Evolutionary conservation across 2,329 filamentous ascomycete species (phyloP).

Genomic region (Fusarium guadeloupense): DNA sequence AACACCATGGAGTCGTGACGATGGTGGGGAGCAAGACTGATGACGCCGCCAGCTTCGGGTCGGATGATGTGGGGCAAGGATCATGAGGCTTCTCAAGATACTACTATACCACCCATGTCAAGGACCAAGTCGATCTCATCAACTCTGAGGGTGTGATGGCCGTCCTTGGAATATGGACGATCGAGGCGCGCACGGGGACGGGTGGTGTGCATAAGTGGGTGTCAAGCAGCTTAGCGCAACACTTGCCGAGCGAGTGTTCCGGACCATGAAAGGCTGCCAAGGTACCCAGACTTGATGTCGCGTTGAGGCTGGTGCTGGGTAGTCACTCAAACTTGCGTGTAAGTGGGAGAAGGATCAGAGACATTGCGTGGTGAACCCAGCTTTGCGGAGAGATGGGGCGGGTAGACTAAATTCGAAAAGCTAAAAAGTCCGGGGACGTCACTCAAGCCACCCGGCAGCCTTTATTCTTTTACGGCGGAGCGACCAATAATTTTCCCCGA

Average conservation of each 20-base stretch:
- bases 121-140: slow-evolving; percentile 39
- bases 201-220: slow-evolving; percentile 29
- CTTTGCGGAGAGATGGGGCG: slow-evolving; percentile 28
- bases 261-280: slow-evolving; percentile 8
- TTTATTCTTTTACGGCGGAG: slow-evolving; percentile 1
- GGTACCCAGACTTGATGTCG: slow-evolving; percentile 20
- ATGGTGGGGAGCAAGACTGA: slow-evolving; percentile 37
- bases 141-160: slow-evolving; percentile 37
- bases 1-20: slow-evolving; percentile 17
- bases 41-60: slow-evolving; percentile 31
- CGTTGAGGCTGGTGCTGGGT: slow-evolving; percentile 16
- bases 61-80: slow-evolving; percentile 45
- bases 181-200: slow-evolving; percentile 31
- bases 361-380: slow-evolving; percentile 28
- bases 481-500: slow-evolving; percentile 20
- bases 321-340: slow-evolving; percentile 9
- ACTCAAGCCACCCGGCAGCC: slow-evolving; percentile 35
- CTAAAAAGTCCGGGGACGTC: slow-evolving; percentile 33
- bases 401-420: slow-evolving; percentile 33
- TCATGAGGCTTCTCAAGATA: slow-evolving; percentile 44
- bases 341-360: slow-evolving; percentile 10
- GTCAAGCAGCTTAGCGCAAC: slow-evolving; percentile 29
- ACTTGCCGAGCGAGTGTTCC: slow-evolving; percentile 35
- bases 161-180: slow-evolving; percentile 19
- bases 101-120: slow-evolving; percentile 31